Base-by-base conservation (phyloP, 352 stramenopile genomes). In the Phytophthora tentaculata region DNA sequence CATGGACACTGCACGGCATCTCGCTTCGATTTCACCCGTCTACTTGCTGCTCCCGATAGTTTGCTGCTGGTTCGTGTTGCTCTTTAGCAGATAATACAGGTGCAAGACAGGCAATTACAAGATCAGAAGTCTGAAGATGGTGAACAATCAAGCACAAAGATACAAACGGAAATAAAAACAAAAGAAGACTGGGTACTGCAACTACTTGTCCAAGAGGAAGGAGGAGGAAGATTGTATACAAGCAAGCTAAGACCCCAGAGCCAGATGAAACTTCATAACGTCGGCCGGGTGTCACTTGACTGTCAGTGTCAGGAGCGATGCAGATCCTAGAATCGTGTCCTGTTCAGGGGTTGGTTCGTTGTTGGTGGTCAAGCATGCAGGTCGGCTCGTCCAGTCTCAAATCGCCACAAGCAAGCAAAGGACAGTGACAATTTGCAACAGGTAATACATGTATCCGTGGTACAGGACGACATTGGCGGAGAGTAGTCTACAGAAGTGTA, bases 101-200 rank as follows among this genome's bases (percentile, higher is more conserved):
- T 72, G 48, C 55, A 71, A 72, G 61, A 64, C 37, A 64, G 35
- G 56, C 26, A 66, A 56, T 54, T 29, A 69, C 55, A 69, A 67
- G 61, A 65, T 49, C 60, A 53, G 52, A 65, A 59, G 35, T 69
- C 50, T 67, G 65, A 74, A 69, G 67, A 67, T 69, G 56, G 41
- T 67, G 67, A 73, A 79, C 54, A 70, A 49, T 68, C 66, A 67
- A 76, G 71, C 61, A 60, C 64, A 75, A 67, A 74, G 50, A 74
- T 67, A 78, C 67, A 79, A 73, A 73, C 29, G 61, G 66, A 78
- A 79, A 73, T 79, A 73, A 73, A 78, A 79, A 73, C 58, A 20
- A 79, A 79, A 79, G 62, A 70, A 76, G 62, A 64, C 49, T 73
- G 61, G 71, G 61, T 69, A 63, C 67, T 75, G 39, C 66, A 70